Conservation (phyloP, 2,329 filamentous ascomycete species). For the Rutstroemia sp. region DNA sequence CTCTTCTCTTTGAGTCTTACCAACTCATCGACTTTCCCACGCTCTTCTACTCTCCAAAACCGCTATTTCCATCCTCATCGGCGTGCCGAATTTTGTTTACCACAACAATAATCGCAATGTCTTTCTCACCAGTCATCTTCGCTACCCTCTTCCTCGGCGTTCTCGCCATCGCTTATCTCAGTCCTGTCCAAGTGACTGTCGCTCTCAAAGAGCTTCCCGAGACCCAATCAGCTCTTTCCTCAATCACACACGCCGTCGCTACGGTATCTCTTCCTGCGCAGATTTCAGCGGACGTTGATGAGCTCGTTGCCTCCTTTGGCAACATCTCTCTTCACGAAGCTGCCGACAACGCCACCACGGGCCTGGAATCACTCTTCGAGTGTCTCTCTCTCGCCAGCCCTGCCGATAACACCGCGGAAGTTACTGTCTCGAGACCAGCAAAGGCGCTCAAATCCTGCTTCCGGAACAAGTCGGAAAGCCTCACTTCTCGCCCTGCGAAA, state of each 20-base stretch:
- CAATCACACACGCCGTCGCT: background rate
- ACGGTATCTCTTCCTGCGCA: background rate
- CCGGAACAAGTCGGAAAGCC: background rate
- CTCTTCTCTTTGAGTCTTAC: slow-evolving; percentile 4
- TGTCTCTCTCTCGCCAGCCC: background rate
- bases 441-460: slow-evolving; percentile 6
- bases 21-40: background rate
- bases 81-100: slow-evolving; percentile 5
- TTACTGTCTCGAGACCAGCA: background rate
- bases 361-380: background rate
- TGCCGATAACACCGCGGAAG: background rate
- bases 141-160: background rate
- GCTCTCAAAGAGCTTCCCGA: background rate
- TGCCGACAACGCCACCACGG: background rate
- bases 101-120: slow-evolving; percentile 3
- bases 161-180: background rate
- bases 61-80: background rate
- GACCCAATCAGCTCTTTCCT: background rate
- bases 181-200: background rate
- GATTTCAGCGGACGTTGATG: background rate
- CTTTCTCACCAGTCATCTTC: background rate
- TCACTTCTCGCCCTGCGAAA: slow-evolving; percentile 2
- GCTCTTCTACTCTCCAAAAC: background rate
- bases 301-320: background rate
- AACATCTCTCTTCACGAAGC: background rate